phyloP scores from a whole-genome alignment of 2,329 filamentous ascomycete species.

The Dactylonectria macrodidyma region DNA sequence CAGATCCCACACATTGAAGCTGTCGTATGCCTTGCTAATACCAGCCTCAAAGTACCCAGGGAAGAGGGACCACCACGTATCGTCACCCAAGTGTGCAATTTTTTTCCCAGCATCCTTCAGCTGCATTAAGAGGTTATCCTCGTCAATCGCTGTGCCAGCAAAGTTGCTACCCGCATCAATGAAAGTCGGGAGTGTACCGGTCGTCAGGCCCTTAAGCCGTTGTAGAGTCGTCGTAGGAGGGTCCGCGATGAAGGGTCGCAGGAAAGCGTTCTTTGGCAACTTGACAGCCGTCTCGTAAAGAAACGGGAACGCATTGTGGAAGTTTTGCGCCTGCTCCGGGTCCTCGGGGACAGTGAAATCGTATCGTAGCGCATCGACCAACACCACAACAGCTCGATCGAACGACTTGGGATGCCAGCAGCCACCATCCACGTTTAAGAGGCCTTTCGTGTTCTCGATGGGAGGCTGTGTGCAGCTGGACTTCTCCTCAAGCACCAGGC shows the following conservation, averaged over 20 bases:
- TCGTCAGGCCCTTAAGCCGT: slow-evolving; percentile 92
- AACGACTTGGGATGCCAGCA: slow-evolving; percentile 98
- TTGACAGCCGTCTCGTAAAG: slow-evolving; percentile 85
- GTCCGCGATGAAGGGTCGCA: slow-evolving; percentile 96
- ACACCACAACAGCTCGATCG: slow-evolving; percentile 88
- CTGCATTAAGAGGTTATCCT: slow-evolving; percentile 84
- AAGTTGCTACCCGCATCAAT: slow-evolving; percentile 96
- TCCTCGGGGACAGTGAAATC: slow-evolving; percentile 90
- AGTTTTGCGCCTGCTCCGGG: slow-evolving; percentile 62
- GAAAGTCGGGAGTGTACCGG: slow-evolving; percentile 94
- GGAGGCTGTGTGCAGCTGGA: slow-evolving; percentile 80
- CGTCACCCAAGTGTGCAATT: slow-evolving; percentile 95
- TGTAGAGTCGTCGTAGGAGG: slow-evolving; percentile 95
- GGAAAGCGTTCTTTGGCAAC: slow-evolving; percentile 85
- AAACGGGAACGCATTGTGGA: slow-evolving; percentile 90
- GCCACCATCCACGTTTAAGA: slow-evolving; percentile 70
- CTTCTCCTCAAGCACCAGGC: slow-evolving; percentile 83
- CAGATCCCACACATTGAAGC: slow-evolving; percentile 98
- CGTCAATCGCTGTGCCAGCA: slow-evolving; percentile 93
- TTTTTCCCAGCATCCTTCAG: slow-evolving; percentile 76
- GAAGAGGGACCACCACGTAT: slow-evolving; percentile 96
- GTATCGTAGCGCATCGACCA: slow-evolving; percentile 95
- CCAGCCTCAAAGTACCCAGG: slow-evolving; percentile 93
- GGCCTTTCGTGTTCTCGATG: slow-evolving; percentile 62
- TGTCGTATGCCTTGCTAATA: slow-evolving; percentile 91